Conservation (phyloP, 176 grass and related monocot genomes). For the Ensete glaucum region DNA sequence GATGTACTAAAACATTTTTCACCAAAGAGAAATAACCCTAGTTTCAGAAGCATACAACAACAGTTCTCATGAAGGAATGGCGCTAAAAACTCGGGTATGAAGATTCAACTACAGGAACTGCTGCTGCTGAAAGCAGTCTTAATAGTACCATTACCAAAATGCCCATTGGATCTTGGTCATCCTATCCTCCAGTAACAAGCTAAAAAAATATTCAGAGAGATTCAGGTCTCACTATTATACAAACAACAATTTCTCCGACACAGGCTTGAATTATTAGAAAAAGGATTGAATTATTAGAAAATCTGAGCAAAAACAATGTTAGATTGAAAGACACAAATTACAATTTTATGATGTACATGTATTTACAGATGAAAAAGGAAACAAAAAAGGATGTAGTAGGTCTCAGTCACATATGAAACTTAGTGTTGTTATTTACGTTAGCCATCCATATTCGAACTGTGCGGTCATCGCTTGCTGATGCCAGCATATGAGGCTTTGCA, state of each 20-base stretch:
- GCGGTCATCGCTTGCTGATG: conserved; percentile 77
- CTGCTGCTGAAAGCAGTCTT: no score
- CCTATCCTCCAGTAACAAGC: not conserved
- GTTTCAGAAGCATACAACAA: no score
- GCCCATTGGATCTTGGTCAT: not conserved
- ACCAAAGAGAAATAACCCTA: no score
- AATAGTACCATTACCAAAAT: no score
- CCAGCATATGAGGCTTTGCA: conserved; percentile 63
- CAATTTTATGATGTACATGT: conserved; percentile 13
- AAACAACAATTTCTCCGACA: not conserved
- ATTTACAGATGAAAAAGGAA: conserved; percentile 21
- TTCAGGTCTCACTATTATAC: not conserved
- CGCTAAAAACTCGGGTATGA: no score
- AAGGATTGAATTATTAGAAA: not conserved
- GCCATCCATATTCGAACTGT: conserved; percentile 78
- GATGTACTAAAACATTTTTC: no score
- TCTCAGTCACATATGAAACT: not conserved
- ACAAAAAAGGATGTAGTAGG: not conserved
- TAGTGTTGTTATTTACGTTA: conserved; percentile 1
- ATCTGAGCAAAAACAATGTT: not conserved
- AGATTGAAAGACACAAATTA: conserved; percentile 2
- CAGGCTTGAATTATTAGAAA: not conserved
- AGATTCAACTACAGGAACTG: no score
- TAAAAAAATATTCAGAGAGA: not conserved
- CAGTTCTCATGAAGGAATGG: no score